Conservation (phyloP, 176 grass and related monocot species). For the Eleusine coracana region DNA sequence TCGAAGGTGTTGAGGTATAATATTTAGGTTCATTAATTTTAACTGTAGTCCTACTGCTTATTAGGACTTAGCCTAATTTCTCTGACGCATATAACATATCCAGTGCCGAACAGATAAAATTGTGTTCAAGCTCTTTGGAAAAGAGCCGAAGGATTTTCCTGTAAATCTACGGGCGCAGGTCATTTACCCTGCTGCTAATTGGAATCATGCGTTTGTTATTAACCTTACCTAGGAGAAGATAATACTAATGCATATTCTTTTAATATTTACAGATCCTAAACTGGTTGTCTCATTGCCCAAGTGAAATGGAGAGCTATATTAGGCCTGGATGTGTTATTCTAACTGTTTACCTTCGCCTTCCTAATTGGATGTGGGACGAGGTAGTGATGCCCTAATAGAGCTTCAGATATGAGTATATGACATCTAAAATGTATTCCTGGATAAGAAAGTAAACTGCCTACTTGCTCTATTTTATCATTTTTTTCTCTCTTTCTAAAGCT, state of each 20-base stretch:
- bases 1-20: conserved; percentile 63
- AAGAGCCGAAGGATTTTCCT: conserved; percentile 85
- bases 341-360: conserved; percentile 74
- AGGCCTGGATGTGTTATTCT: conserved; percentile 93
- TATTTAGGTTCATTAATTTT: conserved; percentile 35
- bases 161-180: conserved; percentile 79
- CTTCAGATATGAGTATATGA: neutral
- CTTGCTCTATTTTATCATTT: conserved; percentile 26
- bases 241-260: conserved; percentile 2
- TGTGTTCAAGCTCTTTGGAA: conserved; percentile 92
- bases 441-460: conserved; percentile 4
- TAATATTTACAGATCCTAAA: conserved; percentile 57
- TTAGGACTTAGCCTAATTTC: conserved; percentile 14
- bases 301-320: conserved; percentile 94
- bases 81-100: conserved; percentile 32
- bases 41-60: conserved; percentile 32
- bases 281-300: conserved; percentile 83
- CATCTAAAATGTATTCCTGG: conserved; percentile 17
- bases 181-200: conserved; percentile 42
- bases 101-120: conserved; percentile 90
- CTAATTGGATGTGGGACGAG: conserved; percentile 78
- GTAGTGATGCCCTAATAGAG: conserved; percentile 37
- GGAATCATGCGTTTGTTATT: conserved; percentile 32
- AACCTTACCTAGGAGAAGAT: conserved; percentile 26
- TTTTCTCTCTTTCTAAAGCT: conserved; percentile 52